Percentiles rank a stretch among this genome's conserved stretches.
These are phyloP conservation scores for Nepenthes gracilis DNA, from an alignment of 148 eudicot species.

Conservation along the genomic window DNA sequence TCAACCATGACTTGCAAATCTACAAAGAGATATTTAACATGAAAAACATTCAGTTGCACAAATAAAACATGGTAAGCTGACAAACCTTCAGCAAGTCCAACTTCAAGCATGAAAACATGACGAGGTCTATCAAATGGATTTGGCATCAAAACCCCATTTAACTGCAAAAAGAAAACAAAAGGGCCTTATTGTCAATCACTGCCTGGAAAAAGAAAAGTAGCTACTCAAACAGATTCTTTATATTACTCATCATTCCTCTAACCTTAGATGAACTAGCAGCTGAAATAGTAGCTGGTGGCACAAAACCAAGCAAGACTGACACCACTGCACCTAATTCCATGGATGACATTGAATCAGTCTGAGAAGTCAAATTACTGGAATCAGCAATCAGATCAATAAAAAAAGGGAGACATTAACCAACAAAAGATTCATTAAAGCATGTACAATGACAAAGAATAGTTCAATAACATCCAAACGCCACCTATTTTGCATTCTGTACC, in stretches of 20 bases:
- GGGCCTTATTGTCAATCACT: background rate
- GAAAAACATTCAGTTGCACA: background rate
- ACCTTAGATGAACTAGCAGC: slow-evolving; percentile 77
- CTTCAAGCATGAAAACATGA: slow-evolving; percentile 66
- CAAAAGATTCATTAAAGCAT: background rate
- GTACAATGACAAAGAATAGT: too few species aligned
- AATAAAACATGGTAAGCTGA: background rate
- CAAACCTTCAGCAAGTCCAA: slow-evolving; percentile 62
- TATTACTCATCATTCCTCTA: background rate
- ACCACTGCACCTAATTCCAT: slow-evolving; percentile 81
- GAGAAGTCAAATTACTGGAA: slow-evolving; percentile 1
- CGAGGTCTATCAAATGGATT: slow-evolving; percentile 95
- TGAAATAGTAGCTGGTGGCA: slow-evolving; percentile 66
- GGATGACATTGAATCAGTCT: slow-evolving; percentile 45
- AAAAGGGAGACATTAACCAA: slow-evolving; percentile 1
- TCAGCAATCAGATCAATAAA: slow-evolving; percentile 6
- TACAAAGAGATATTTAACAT: slow-evolving; percentile 11
- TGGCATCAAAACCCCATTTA: slow-evolving; percentile 73
- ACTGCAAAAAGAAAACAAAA: slow-evolving; percentile 27
- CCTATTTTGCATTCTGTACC: too few species aligned
- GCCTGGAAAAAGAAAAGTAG: background rate
- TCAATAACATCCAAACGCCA: background rate
- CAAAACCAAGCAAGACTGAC: slow-evolving; percentile 87
- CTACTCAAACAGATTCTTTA: background rate
- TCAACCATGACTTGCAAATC: slow-evolving; percentile 31